Conservation (phyloP, 2,329 filamentous ascomycete species). For the Arthrobotrys megalospora region DNA sequence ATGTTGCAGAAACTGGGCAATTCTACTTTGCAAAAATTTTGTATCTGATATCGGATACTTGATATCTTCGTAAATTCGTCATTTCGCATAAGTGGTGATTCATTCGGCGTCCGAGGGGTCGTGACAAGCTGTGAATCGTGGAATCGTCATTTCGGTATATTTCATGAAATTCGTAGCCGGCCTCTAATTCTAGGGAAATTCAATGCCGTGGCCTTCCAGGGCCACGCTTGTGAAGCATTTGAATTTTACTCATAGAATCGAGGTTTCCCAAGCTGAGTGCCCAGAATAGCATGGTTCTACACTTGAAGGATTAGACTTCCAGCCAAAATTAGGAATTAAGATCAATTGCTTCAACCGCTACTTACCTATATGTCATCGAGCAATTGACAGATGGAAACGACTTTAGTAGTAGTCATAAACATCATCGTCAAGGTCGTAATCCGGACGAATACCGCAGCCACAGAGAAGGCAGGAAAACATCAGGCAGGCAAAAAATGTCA, state of each 20-base stretch:
- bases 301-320: neutral
- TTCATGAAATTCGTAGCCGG: neutral
- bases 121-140: neutral
- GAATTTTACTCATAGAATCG: too few species aligned
- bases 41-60: neutral
- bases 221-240: too few species aligned
- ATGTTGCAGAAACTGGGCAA: neutral
- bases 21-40: neutral
- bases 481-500: constrained; percentile 43
- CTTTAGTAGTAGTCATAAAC: constrained; percentile 52
- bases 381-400: neutral
- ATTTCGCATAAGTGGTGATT: constrained; percentile 4
- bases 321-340: neutral
- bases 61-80: neutral
- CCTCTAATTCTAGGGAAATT: neutral
- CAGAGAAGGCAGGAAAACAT: constrained; percentile 57
- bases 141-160: neutral
- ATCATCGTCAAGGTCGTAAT: constrained; percentile 46
- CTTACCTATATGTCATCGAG: neutral
- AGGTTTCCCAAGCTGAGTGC: too few species aligned
- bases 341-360: neutral
- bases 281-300: too few species aligned
- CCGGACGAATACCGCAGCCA: constrained; percentile 44
- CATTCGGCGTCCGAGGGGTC: neutral
- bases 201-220: neutral